Evolutionary conservation across 306 rosid species (phyloP).

Genomic region (Prunus campanulata): DNA sequence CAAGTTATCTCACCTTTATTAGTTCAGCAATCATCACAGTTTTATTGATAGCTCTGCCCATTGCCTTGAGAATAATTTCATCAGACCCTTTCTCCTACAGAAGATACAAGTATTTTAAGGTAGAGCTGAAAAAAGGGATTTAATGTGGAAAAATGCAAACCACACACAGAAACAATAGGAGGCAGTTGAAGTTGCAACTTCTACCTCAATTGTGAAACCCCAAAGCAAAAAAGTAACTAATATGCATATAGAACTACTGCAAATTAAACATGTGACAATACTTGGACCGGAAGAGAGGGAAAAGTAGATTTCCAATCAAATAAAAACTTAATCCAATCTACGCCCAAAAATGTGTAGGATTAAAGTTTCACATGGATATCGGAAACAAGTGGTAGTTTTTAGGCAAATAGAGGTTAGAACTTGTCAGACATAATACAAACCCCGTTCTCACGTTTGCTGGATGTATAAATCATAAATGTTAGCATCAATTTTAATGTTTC

Average conservation of each 20-base stretch:
- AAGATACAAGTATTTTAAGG: slow-evolving; percentile 13
- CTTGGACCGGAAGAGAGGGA: too few relatives aligned
- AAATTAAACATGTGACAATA: too few relatives aligned
- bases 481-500: too few relatives aligned
- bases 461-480: too few relatives aligned
- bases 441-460: too few relatives aligned
- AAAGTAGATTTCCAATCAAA: too few relatives aligned
- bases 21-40: slow-evolving; percentile 87
- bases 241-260: neutral
- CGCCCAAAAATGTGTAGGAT: too few relatives aligned
- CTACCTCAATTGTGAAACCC: neutral
- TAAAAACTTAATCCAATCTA: too few relatives aligned
- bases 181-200: neutral
- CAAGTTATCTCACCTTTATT: slow-evolving; percentile 58
- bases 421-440: too few relatives aligned
- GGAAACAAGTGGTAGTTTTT: too few relatives aligned
- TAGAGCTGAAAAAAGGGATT: neutral
- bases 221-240: neutral
- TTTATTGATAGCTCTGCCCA: slow-evolving; percentile 93
- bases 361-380: too few relatives aligned
- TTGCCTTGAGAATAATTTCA: slow-evolving; percentile 78
- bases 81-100: slow-evolving; percentile 69
- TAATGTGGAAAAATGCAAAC: neutral
- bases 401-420: too few relatives aligned
- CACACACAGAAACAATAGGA: neutral